Conservation (phyloP, 495 filamentous ascomycete species). For the Cairneyella variabilis region DNA sequence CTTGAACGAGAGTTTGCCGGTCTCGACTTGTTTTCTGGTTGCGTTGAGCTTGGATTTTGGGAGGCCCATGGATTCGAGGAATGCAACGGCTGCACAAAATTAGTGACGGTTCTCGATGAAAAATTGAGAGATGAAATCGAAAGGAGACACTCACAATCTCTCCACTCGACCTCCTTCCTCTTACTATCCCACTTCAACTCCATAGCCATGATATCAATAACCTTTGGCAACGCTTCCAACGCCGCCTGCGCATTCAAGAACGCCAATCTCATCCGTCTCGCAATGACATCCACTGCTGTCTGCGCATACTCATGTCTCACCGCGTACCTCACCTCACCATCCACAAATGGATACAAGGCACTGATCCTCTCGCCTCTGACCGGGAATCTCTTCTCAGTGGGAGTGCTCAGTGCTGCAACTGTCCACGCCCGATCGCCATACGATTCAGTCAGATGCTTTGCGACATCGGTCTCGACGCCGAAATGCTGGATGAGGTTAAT, state of each 20-base stretch:
- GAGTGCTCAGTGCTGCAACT: conserved; percentile 77
- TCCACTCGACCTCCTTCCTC: conserved; percentile 79
- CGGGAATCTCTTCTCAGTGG: conserved; percentile 82
- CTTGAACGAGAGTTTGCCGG: conserved; percentile 65
- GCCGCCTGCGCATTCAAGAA: conserved; percentile 96
- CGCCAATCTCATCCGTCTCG: conserved; percentile 79
- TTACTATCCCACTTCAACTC: conserved; percentile 79
- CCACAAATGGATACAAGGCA: conserved; percentile 87
- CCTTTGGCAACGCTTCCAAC: conserved; percentile 78
- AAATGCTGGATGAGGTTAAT: conserved; percentile 98
- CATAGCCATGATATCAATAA: conserved; percentile 91
- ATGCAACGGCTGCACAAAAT: conserved; percentile 50
- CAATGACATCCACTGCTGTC: conserved; percentile 88
- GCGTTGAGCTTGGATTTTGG: conserved; percentile 68
- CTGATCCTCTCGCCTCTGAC: conserved; percentile 81
- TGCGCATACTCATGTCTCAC: conserved; percentile 91
- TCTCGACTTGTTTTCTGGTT: conserved; percentile 74
- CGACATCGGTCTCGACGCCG: conserved; percentile 92
- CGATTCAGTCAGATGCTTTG: conserved; percentile 80
- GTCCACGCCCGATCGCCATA: conserved; percentile 98
- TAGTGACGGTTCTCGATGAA: background rate
- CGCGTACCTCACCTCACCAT: conserved; percentile 91
- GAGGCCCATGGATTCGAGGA: conserved; percentile 83
- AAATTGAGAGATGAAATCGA: background rate
- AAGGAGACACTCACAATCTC: conserved; percentile 50